Base-by-base conservation (phyloP, 257 asterid species). In the Forsythia suspensa region DNA sequence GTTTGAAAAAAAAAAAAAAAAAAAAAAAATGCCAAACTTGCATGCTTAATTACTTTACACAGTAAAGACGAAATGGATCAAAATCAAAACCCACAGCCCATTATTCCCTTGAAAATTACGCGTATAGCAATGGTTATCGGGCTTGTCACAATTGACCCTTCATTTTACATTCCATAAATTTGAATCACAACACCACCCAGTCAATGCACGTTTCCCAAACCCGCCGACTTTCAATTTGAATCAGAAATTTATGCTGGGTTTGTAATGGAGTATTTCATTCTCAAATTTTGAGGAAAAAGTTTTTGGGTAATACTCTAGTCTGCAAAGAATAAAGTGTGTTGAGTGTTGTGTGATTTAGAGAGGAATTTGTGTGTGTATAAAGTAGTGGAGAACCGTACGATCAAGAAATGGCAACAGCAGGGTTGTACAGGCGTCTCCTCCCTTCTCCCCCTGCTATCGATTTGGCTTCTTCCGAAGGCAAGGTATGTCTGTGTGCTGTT, bases 381-480 rank as follows among this genome's bases (percentile, higher is more conserved):
- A 29, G 34, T 1, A 29, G 34, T 29, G 34, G 34, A 29, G 34
- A 29, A 29, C 34, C 34, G 34, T 29, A 29, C 34, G 70, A 29
- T 24, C 70, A 39, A 36, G 65, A 36, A 37, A 90, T 91, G 97
- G 97, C 97, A 80, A 89, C 86, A 92, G 96, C 97, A 3, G 89
- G 97, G 51, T 74, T 92, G 78, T 92, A 94, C 86, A 84, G 98
- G 86, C 94, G 98, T 16, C 73, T 92, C 67, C 97, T 92, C 68
- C 97, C 98, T 4, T 92, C 94, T 15, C 98, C 98, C 72, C 98
- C 97, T 3, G 96, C 98, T 51, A 76, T 91, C 71, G 98, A 94
- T 77, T 94, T 94, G n/a, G 88, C 97, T 73, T 91, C 97, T 34
- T 76, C 90, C 74, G 96, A 94, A 76, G 98, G 98, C 88, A 93